Evolutionary conservation across 139 green algal genomes (phyloP).

Genomic region (Zygnema cylindricum): DNA sequence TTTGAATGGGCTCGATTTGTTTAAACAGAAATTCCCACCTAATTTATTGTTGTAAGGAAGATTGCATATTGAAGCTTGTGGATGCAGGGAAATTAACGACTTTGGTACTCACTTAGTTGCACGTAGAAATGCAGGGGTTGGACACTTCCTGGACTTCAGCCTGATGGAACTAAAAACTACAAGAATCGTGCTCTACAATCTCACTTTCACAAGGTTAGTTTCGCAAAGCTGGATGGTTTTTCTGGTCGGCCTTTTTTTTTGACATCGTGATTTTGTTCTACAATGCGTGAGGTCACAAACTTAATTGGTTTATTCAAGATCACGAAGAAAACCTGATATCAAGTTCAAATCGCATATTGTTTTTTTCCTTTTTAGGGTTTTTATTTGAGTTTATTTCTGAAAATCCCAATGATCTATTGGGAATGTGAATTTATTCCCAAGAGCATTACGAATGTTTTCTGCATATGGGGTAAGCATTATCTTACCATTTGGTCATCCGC

Average conservation of each 20-base stretch:
- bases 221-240: too few species aligned
- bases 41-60: neutral
- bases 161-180: slow-evolving; percentile 85
- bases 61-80: slow-evolving; percentile 8
- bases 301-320: too few species aligned
- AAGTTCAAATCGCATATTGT: neutral
- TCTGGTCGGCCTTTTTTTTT: too few species aligned
- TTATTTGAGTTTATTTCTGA: too few species aligned
- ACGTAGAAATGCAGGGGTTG: slow-evolving; percentile 47
- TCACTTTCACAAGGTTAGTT: slow-evolving; percentile 68
- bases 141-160: slow-evolving; percentile 56
- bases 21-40: neutral
- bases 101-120: slow-evolving; percentile 9
- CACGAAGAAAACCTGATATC: neutral
- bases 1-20: neutral
- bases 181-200: slow-evolving; percentile 95
- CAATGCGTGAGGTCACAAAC: too few species aligned
- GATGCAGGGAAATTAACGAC: neutral
- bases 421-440: too few species aligned
- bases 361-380: too few species aligned
- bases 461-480: too few species aligned
- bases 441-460: too few species aligned
- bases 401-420: too few species aligned
- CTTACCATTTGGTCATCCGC: too few species aligned
- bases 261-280: too few species aligned